phyloP scores from a whole-genome alignment of 441 rosid species.

The Mallotus repandus region DNA sequence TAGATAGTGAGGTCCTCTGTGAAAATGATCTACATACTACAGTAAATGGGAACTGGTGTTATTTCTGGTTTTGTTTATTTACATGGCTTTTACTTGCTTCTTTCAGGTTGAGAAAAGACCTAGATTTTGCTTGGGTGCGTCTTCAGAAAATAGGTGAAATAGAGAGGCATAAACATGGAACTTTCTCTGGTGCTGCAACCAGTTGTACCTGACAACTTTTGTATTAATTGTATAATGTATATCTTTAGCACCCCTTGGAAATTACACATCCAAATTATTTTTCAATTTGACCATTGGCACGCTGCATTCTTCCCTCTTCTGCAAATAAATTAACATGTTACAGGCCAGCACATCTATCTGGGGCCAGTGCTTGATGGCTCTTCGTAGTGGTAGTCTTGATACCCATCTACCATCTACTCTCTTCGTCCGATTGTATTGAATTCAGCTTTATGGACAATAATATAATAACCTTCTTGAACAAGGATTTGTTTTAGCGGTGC shows the following conservation, averaged over 20 bases:
- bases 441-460: conserved; percentile 7
- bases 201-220: conserved; percentile 31
- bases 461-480: background rate
- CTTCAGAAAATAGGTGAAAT: conserved; percentile 29
- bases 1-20: background rate
- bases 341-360: background rate
- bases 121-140: conserved; percentile 24
- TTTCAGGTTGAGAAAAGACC: conserved; percentile 35
- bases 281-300: conserved; percentile 1
- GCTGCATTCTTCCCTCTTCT: background rate
- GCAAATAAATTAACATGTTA: conserved; percentile 12
- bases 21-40: background rate
- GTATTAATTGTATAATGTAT: conserved; percentile 32
- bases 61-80: background rate
- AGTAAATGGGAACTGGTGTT: background rate
- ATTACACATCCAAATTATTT: conserved; percentile 23
- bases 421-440: background rate
- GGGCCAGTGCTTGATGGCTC: background rate
- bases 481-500: background rate
- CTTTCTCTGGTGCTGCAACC: conserved; percentile 21
- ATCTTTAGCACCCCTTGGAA: conserved; percentile 13
- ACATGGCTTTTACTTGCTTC: background rate
- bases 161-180: conserved; percentile 22
- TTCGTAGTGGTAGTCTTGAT: background rate
- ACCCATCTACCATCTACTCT: too few relatives aligned